Base-by-base conservation (phyloP, 805 yeast species). In the Hemisphaericaspora nanyangensis region DNA sequence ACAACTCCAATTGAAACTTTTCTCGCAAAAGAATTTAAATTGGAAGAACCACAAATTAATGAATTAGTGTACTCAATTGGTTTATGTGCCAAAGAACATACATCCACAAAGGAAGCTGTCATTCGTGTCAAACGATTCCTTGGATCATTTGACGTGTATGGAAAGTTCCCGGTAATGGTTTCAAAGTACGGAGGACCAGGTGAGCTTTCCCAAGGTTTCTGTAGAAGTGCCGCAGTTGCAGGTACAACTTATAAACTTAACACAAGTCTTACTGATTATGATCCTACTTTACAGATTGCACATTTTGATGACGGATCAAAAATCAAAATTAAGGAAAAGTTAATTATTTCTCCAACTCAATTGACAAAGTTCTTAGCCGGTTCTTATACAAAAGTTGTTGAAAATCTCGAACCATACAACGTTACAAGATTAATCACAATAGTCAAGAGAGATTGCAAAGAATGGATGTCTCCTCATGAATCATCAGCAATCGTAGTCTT, bases 191-290 rank as follows among this genome's bases (percentile, higher is more conserved):
- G 98, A 41, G 95, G 96, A 2, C 90, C 95, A 0, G 96, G 98
- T 38, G 99, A 91, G 63, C 69, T 91, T 19, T 82, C 95, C 12
- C 99, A 91, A 65, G 99, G 97, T 1, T 91, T 93, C 61, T 91
- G 97, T 65, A 76, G 99, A 51, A 85, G 95, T 42, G 98, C 98
- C 3, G 99, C 99, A 11, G 98, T 91, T 46, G 98, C 93, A 15
- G 98, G 98, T 39, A 84, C 97, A 39, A 87, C 95, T 25, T 91
- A 93, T 65, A 88, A 89, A 60, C 70, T 91, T 40, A 80, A 82
- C 55, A 82, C 93, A 12, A 65, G 72, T 29, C 61, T 91, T 37
- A 65, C 65, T 5, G 76, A 78, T 27, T 88, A 69, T 62, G 91
- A 91, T 57, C 78, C 82, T 26, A 64, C 59, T 19, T 65, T 77